phyloP scores from a whole-genome alignment of 2,329 filamentous ascomycete genomes.

The Fusarium albosuccineum region DNA sequence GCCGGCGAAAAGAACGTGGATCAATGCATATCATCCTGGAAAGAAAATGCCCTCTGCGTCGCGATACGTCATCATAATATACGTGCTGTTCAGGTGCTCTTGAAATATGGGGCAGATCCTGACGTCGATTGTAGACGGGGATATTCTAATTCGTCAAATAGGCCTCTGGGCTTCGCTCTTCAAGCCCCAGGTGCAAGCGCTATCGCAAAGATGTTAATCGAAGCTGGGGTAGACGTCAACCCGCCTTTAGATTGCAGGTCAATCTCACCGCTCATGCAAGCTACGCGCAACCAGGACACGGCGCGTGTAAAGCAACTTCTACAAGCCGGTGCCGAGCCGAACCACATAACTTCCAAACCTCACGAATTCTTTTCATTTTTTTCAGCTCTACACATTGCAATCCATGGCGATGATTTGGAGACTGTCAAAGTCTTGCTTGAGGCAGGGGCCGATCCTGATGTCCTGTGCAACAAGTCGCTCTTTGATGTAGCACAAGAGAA shows the following conservation, averaged over 20 bases:
- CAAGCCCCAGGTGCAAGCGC: fast-evolving
- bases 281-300: background rate
- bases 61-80: fast-evolving
- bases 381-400: background rate
- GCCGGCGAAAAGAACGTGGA: fast-evolving
- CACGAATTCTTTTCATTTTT: background rate
- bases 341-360: background rate
- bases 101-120: fast-evolving
- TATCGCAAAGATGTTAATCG: background rate
- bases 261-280: background rate
- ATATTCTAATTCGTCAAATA: background rate
- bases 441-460: constrained; percentile 47
- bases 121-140: fast-evolving
- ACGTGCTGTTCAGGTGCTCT: background rate
- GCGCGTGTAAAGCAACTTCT: background rate
- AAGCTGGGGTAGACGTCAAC: fast-evolving
- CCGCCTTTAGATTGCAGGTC: background rate
- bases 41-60: background rate
- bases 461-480: background rate
- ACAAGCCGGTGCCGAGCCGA: background rate
- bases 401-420: constrained; percentile 26
- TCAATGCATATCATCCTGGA: too few species aligned
- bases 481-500: too few species aligned
- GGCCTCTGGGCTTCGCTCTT: fast-evolving
- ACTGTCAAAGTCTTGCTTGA: constrained; percentile 47